Evolutionary conservation across 352 stramenopile genomes (phyloP).

Genomic region (Phytophthora pini): DNA sequence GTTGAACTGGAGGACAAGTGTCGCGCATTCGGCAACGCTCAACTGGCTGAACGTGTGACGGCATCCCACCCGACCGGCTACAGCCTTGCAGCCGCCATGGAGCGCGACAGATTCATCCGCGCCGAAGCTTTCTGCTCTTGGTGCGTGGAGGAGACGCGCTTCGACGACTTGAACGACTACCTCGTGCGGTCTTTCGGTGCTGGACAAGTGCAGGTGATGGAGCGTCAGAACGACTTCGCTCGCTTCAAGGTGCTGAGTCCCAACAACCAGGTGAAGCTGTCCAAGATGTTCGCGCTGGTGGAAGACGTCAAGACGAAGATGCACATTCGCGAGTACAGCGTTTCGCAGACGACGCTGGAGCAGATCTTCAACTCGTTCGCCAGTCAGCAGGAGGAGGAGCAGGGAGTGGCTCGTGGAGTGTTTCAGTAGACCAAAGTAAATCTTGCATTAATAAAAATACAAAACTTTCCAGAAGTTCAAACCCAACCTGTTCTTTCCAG

Average conservation of each 20-base stretch:
- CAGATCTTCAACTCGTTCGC: slow-evolving; percentile 93
- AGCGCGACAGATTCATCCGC: slow-evolving; percentile 53
- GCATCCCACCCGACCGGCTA: slow-evolving; percentile 70
- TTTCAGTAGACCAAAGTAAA: background rate
- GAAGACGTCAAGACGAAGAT: slow-evolving; percentile 63
- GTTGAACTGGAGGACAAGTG: slow-evolving; percentile 50
- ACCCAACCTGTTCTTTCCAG: no score
- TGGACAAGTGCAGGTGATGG: slow-evolving; percentile 43
- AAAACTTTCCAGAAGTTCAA: no score
- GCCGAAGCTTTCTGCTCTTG: slow-evolving; percentile 61
- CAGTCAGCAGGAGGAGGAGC: slow-evolving; percentile 58
- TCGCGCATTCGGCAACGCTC: slow-evolving; percentile 41
- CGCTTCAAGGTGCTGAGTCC: slow-evolving; percentile 73
- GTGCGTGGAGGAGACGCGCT: slow-evolving; percentile 68
- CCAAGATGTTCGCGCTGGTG: slow-evolving; percentile 77
- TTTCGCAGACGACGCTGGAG: slow-evolving; percentile 39
- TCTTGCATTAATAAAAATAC: background rate
- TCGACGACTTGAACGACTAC: slow-evolving; percentile 43
- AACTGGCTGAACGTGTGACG: slow-evolving; percentile 51
- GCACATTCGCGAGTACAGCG: slow-evolving; percentile 73
- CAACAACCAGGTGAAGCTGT: slow-evolving; percentile 51
- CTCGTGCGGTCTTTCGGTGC: slow-evolving; percentile 45
- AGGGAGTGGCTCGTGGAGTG: slow-evolving; percentile 29
- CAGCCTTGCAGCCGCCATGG: slow-evolving; percentile 54
- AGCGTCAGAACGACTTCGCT: slow-evolving; percentile 69